A percentile compares a stretch with the other conserved stretches of the same genome.
Conservation (phyloP, 2,329 filamentous ascomycete species). For the Rachicladosporium sp. region DNA sequence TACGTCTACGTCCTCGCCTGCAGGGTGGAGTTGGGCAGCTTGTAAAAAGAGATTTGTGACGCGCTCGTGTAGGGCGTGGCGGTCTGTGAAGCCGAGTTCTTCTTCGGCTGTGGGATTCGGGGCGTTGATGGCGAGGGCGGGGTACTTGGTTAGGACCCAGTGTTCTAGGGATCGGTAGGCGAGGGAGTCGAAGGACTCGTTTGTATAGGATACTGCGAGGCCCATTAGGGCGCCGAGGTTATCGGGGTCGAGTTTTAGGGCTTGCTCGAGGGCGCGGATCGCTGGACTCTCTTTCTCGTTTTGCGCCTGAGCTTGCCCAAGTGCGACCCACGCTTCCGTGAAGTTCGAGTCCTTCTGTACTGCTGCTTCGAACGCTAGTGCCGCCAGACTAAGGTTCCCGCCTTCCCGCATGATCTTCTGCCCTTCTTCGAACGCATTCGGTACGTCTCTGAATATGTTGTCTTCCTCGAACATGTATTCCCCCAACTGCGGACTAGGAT, state of each 20-base stretch:
- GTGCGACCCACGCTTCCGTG: conserved; percentile 83
- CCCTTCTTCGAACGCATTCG: conserved; percentile 84
- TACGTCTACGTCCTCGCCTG: conserved; percentile 91
- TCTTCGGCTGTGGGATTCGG: conserved; percentile 27
- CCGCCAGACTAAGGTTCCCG: conserved; percentile 85
- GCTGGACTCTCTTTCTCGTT: conserved; percentile 97
- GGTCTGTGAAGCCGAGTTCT: conserved; percentile 78
- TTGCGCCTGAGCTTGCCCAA: conserved; percentile 87
- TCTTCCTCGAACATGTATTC: conserved; percentile 92
- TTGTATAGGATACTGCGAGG: conserved; percentile 90
- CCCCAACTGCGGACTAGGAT: conserved; percentile 57
- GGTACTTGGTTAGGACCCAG: conserved; percentile 94
- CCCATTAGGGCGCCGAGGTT: conserved; percentile 90
- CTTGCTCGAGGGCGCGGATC: conserved; percentile 84
- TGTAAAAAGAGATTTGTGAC: conserved; percentile 84
- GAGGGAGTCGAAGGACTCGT: conserved; percentile 95
- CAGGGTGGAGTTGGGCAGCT: conserved; percentile 81
- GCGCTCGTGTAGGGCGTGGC: conserved; percentile 75
- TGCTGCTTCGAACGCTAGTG: conserved; percentile 89
- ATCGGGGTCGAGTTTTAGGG: conserved; percentile 72
- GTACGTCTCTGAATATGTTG: conserved; percentile 72
- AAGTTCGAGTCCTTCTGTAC: conserved; percentile 81
- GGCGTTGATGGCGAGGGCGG: conserved; percentile 52
- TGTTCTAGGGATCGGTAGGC: conserved; percentile 93
- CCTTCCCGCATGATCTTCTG: conserved; percentile 86